Evolutionary conservation across 1,284 basidiomycete genomes (phyloP), one percentile per base, ranked within the genome.

Genomic region (Amylostereum areolatum): DNA sequence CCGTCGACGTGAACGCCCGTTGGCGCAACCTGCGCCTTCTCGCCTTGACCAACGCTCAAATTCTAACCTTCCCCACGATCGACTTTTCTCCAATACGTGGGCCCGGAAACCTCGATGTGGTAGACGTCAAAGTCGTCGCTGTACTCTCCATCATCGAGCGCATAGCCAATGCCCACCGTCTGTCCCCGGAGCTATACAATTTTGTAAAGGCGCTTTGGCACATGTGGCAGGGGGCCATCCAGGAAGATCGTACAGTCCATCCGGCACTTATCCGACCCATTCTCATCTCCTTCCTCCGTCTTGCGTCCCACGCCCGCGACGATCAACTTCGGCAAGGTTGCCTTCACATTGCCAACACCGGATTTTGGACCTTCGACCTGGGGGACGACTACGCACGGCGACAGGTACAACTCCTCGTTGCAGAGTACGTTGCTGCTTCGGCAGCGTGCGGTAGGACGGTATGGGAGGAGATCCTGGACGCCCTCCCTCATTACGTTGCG

Each of bases 231-330:
- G 47, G 57, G 5, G 43, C 55, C 1, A 41, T 43, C 31, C 40
- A 46, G 3, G 46, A 51, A 4, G 62, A 63, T 31, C 50, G 54
- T 1, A 49, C 59, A 9, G 52, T 57, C 25, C 49, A 62, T 39
- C 53, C 68, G 11, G 41, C 45, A 2, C 48, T 56, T 5, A 63
- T 71, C 18, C 67, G 70, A 25, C 63, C 66, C 7, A 62, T 81
- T 27, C 57, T 69, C 4, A 62, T 69, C 2, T 66, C 73, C 3
- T 79, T 83, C 58, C 59, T 83, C 39, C 70, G 65, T 40, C 57
- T 81, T 18, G 70, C 74, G 4, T 66, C 66, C 12, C 54, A 59
- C 12, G 60, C 69, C 7, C 54, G 57, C 10, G 73, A 81, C 49
- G 55, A 47, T 2, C 47, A 59, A 1, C 58, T 83, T 10, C 59